phyloP scores from a whole-genome alignment of 768 basidiomycete species.

The Lactarius tabidus region DNA sequence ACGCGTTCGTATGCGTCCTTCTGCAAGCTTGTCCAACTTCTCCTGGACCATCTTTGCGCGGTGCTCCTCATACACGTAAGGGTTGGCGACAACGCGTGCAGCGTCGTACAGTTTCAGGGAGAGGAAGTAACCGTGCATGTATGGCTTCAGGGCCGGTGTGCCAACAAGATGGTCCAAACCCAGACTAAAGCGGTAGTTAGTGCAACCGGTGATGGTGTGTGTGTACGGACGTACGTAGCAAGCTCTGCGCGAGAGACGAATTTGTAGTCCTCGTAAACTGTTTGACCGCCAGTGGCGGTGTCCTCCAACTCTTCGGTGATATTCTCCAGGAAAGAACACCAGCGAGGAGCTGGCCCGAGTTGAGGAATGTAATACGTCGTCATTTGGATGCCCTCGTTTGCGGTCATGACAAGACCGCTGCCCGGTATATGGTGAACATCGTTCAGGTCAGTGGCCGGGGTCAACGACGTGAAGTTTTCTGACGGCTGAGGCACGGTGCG shows the following conservation, averaged over 20 bases:
- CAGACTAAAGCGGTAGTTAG: slow-evolving; percentile 48
- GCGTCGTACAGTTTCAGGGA: slow-evolving; percentile 95
- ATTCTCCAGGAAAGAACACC: slow-evolving; percentile 97
- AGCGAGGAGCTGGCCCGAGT: slow-evolving; percentile 92
- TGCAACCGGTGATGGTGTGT: background rate
- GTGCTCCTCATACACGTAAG: slow-evolving; percentile 92
- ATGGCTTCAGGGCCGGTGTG: slow-evolving; percentile 93
- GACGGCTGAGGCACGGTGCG: slow-evolving; percentile 54
- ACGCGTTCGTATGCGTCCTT: slow-evolving; percentile 83
- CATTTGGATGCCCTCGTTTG: slow-evolving; percentile 97
- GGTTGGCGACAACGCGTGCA: slow-evolving; percentile 93
- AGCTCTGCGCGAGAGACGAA: slow-evolving; percentile 89
- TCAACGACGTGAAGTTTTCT: slow-evolving; percentile 87
- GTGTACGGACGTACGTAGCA: slow-evolving; percentile 54
- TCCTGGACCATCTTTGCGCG: slow-evolving; percentile 83
- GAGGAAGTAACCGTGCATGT: slow-evolving; percentile 99
- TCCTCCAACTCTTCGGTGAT: slow-evolving; percentile 99
- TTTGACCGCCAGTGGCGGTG: slow-evolving; percentile 55
- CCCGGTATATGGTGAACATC: slow-evolving; percentile 86
- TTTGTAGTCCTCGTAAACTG: slow-evolving; percentile 95
- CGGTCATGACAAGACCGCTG: slow-evolving; percentile 85
- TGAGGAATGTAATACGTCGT: slow-evolving; percentile 93
- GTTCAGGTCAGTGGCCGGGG: slow-evolving; percentile 85
- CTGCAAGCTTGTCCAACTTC: slow-evolving; percentile 91
- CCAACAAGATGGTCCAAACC: slow-evolving; percentile 95